Conservation (phyloP, 2,329 filamentous ascomycete species). For the Arthrinium phaeospermum region DNA sequence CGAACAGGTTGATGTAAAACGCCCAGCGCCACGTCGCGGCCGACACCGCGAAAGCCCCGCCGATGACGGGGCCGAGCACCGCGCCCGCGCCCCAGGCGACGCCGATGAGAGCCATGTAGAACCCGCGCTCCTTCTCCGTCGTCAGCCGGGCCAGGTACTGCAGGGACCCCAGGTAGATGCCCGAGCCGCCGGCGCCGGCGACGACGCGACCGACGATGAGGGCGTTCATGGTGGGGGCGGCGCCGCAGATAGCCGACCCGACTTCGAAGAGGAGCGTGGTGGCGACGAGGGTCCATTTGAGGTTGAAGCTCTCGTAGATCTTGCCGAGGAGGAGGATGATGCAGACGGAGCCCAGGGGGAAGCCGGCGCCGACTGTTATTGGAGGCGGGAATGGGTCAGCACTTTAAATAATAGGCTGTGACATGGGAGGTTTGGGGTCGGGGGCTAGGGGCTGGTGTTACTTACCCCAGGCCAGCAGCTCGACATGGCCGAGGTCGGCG, state of each 20-base stretch:
- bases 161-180: slow-evolving; percentile 46
- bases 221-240: slow-evolving; percentile 48
- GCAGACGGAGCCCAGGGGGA: slow-evolving; percentile 44
- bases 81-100: slow-evolving; percentile 50
- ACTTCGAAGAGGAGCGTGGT: slow-evolving; percentile 28
- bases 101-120: slow-evolving; percentile 32
- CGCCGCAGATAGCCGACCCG: slow-evolving; percentile 47
- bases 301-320: slow-evolving; percentile 46
- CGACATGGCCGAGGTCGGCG: slow-evolving; percentile 38
- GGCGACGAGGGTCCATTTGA: slow-evolving; percentile 43
- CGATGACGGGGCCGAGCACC: slow-evolving; percentile 53
- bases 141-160: slow-evolving; percentile 32
- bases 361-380: slow-evolving; percentile 35
- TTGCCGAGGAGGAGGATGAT: slow-evolving; percentile 43
- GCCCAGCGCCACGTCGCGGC: slow-evolving; percentile 52
- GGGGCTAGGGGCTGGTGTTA: not conserved
- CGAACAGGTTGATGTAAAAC: slow-evolving; percentile 63
- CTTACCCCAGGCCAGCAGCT: slow-evolving; percentile 44
- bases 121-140: slow-evolving; percentile 28
- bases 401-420: not conserved
- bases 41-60: slow-evolving; percentile 51
- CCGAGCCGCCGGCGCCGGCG: slow-evolving; percentile 50
- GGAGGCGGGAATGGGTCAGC: not conserved
- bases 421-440: not conserved
- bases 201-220: slow-evolving; percentile 55